Percentiles rank a stretch among this genome's conserved stretches.
phyloP scores from a whole-genome alignment of 2,329 filamentous ascomycete genomes.

The Penicillium sp. region DNA sequence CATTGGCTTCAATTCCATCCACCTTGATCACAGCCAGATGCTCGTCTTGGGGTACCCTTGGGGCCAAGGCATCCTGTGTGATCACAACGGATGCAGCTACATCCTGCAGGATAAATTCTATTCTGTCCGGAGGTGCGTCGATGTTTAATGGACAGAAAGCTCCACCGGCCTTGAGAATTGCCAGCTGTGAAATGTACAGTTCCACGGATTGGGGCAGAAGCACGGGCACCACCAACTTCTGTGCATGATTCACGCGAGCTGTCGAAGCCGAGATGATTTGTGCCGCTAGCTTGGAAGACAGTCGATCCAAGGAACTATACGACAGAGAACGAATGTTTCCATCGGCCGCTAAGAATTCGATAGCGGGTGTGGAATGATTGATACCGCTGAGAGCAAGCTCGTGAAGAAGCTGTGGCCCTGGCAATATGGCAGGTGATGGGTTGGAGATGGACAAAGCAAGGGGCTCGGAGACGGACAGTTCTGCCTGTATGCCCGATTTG shows the following conservation, averaged over 20 bases:
- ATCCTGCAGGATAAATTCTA: slow-evolving; percentile 77
- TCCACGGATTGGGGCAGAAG: slow-evolving; percentile 71
- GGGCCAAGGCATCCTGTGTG: slow-evolving; percentile 46
- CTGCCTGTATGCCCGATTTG: slow-evolving; percentile 11
- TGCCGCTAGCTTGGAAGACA: slow-evolving; percentile 54
- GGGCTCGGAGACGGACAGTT: slow-evolving; percentile 5
- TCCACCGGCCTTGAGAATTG: slow-evolving; percentile 72
- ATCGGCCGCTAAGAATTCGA: slow-evolving; percentile 59
- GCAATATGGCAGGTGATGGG: slow-evolving; percentile 47
- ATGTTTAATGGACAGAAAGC: slow-evolving; percentile 81
- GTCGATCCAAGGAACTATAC: slow-evolving; percentile 59
- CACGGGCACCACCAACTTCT: slow-evolving; percentile 60
- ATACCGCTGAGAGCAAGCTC: slow-evolving; percentile 54
- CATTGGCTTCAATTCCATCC: slow-evolving; percentile 17
- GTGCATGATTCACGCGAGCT: slow-evolving; percentile 9
- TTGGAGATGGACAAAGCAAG: slow-evolving; percentile 56
- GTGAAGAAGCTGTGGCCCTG: slow-evolving; percentile 57
- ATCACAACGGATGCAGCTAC: slow-evolving; percentile 66
- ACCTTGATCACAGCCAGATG: slow-evolving; percentile 19
- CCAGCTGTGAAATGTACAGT: slow-evolving; percentile 73
- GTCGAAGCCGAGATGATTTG: slow-evolving; percentile 41
- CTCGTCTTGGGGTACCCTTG: slow-evolving; percentile 21
- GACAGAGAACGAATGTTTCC: slow-evolving; percentile 49
- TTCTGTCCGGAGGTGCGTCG: slow-evolving; percentile 70
- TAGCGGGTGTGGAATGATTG: slow-evolving; percentile 46